Percentiles rank a stretch among this genome's conserved stretches.
Conservation (phyloP, 192 early-diverging fungal species). For the Cladochytrium replicatum region DNA sequence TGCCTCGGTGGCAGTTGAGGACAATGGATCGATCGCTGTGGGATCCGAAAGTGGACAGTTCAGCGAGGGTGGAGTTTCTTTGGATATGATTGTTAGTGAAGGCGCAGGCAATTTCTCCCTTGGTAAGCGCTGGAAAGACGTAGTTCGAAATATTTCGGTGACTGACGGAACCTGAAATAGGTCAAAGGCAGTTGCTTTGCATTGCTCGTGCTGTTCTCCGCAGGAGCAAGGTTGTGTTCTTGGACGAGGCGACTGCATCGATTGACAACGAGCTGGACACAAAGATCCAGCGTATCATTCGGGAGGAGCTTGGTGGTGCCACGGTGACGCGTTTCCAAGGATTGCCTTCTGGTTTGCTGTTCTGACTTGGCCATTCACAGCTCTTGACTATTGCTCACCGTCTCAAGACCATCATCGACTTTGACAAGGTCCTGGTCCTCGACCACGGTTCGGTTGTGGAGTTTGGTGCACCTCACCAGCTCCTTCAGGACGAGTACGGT, state of each 20-base stretch:
- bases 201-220: constrained; percentile 19
- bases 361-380: no score
- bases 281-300: constrained; percentile 66
- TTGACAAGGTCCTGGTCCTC: constrained; percentile 69
- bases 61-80: no score
- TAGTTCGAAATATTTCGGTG: no score
- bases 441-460: constrained; percentile 61
- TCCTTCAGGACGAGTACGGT: constrained; percentile 32
- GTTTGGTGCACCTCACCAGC: constrained; percentile 32
- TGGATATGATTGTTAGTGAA: constrained; percentile 59
- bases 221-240: constrained; percentile 13
- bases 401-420: constrained; percentile 52
- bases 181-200: constrained; percentile 27
- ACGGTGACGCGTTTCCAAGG: no score
- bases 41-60: no score
- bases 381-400: constrained; percentile 79
- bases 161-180: constrained; percentile 42
- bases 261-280: constrained; percentile 41
- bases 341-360: no score
- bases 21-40: no score
- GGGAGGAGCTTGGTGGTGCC: constrained; percentile 48
- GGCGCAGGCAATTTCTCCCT: constrained; percentile 79
- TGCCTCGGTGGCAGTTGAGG: no score
- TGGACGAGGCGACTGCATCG: constrained; percentile 47
- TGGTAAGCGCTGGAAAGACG: no score